phyloP scores from a whole-genome alignment of 2,329 filamentous ascomycete species.

The Septoria linicola region DNA sequence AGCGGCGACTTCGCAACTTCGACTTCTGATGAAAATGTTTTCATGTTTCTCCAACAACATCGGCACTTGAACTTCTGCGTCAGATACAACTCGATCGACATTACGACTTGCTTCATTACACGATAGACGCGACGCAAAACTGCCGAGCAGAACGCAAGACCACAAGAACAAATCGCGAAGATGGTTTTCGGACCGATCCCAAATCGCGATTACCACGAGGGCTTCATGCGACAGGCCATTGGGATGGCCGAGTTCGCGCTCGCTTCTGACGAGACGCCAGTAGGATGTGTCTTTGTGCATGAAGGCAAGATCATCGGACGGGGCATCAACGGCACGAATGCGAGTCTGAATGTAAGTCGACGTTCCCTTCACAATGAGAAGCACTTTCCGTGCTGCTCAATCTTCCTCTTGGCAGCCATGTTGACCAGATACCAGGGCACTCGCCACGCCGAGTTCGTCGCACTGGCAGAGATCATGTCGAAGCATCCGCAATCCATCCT shows the following conservation, averaged over 20 bases:
- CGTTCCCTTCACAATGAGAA: not conserved
- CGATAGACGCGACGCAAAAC: not conserved
- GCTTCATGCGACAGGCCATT: conserved; percentile 82
- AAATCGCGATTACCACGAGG: conserved; percentile 52
- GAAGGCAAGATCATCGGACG: conserved; percentile 74
- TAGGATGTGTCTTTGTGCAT: conserved; percentile 91
- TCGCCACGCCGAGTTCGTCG: conserved; percentile 92
- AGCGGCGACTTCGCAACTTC: not conserved
- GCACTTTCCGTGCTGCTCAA: no score
- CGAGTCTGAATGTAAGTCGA: conserved; percentile 64
- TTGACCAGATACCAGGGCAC: conserved; percentile 62
- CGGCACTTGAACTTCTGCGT: not conserved
- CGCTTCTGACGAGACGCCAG: conserved; percentile 84
- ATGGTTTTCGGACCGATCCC: conserved; percentile 39
- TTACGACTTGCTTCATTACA: not conserved
- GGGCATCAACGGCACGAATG: conserved; percentile 97
- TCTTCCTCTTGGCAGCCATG: no score
- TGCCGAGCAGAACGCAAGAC: not conserved
- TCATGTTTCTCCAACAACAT: not conserved
- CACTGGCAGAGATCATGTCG: conserved; percentile 65
- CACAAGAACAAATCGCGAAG: conserved; percentile 2
- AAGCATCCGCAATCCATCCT: conserved; percentile 68
- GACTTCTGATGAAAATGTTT: conserved; percentile 5
- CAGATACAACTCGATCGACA: not conserved
- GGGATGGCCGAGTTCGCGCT: conserved; percentile 88